Percentiles rank a stretch among this genome's conserved stretches.
phyloP scores from a whole-genome alignment of 164 flowering plant genomes.

The Tetrastigma voinierianum region DNA sequence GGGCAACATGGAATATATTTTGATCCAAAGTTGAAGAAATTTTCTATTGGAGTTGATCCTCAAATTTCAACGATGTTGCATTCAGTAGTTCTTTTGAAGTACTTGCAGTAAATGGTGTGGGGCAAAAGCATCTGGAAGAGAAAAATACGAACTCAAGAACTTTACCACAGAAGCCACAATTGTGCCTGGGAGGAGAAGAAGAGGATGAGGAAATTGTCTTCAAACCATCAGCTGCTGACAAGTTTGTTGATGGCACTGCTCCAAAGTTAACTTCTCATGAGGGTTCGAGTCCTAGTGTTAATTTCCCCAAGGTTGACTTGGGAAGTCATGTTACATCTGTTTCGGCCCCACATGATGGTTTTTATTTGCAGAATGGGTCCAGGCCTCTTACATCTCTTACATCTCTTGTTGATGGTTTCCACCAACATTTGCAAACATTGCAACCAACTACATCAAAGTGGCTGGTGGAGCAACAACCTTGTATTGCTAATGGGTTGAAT shows the following conservation, averaged over 20 bases:
- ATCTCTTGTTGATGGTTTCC: constrained; percentile 26
- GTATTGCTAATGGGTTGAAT: constrained; percentile 44
- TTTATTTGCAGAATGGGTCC: constrained; percentile 9
- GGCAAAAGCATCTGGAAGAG: constrained; percentile 29
- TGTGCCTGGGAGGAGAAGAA: constrained; percentile 57
- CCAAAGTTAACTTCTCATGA: constrained; percentile 30
- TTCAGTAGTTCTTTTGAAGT: constrained; percentile 12
- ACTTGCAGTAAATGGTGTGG: constrained; percentile 17
- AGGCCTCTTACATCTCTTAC: constrained; percentile 10
- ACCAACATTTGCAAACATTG: constrained; percentile 37
- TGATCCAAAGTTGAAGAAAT: constrained; percentile 60
- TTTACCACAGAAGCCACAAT: constrained; percentile 20
- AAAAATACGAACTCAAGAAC: constrained; percentile 15
- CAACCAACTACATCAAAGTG: constrained; percentile 42
- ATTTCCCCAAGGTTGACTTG: constrained; percentile 29
- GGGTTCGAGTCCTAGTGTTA: constrained; percentile 26
- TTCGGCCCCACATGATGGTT: constrained; percentile 29
- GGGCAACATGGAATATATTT: constrained; percentile 55
- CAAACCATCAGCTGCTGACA: constrained; percentile 65
- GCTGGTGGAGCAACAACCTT: constrained; percentile 44
- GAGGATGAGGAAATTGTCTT: constrained; percentile 97
- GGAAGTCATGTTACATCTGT: constrained; percentile 18
- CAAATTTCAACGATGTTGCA: constrained; percentile 29
- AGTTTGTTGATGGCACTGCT: constrained; percentile 30
- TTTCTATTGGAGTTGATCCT: constrained; percentile 58